Percentiles rank a stretch among this genome's conserved stretches.
Conservation (phyloP, 129 eudicot genomes). For the Flaveria ramosissima region DNA sequence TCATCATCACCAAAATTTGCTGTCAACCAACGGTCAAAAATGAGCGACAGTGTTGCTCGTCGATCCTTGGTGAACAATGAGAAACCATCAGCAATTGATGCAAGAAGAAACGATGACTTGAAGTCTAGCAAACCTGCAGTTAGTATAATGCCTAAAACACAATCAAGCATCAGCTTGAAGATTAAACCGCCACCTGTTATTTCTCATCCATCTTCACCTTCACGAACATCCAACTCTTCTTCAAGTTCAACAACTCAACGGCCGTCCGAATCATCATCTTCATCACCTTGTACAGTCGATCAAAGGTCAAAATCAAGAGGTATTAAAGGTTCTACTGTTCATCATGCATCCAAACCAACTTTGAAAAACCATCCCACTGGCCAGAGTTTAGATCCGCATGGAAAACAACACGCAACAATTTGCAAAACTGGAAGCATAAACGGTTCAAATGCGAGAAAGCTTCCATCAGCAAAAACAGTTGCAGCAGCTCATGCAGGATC, state of each 20-base stretch:
- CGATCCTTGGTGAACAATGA: slow-evolving; percentile 21
- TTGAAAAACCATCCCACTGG: slow-evolving; percentile 16
- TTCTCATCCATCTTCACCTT: slow-evolving; percentile 33
- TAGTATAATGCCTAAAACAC: slow-evolving; percentile 7
- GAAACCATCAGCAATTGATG: slow-evolving; percentile 16
- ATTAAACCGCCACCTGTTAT: slow-evolving; percentile 30
- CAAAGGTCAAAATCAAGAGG: slow-evolving; percentile 20
- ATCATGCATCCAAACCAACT: slow-evolving; percentile 8
- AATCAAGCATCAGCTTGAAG: slow-evolving; percentile 25
- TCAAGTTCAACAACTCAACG: slow-evolving; percentile 25
- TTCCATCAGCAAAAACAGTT: slow-evolving; percentile 3
- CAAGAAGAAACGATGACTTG: slow-evolving; percentile 20
- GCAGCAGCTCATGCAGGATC: slow-evolving; percentile 16
- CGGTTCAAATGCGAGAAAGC: neutral
- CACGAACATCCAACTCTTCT: slow-evolving; percentile 15
- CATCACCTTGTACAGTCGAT: slow-evolving; percentile 9
- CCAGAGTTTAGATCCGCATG: slow-evolving; percentile 11
- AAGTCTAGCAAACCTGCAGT: slow-evolving; percentile 20
- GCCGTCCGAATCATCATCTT: slow-evolving; percentile 23
- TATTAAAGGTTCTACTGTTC: slow-evolving; percentile 21
- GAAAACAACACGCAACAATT: neutral
- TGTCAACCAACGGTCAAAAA: slow-evolving; percentile 21
- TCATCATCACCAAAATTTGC: slow-evolving; percentile 20
- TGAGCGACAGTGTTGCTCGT: slow-evolving; percentile 17
- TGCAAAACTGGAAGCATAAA: slow-evolving; percentile 14